Base-by-base conservation (phyloP, 352 stramenopile species). In the Globisporangium cylindrosporum region DNA sequence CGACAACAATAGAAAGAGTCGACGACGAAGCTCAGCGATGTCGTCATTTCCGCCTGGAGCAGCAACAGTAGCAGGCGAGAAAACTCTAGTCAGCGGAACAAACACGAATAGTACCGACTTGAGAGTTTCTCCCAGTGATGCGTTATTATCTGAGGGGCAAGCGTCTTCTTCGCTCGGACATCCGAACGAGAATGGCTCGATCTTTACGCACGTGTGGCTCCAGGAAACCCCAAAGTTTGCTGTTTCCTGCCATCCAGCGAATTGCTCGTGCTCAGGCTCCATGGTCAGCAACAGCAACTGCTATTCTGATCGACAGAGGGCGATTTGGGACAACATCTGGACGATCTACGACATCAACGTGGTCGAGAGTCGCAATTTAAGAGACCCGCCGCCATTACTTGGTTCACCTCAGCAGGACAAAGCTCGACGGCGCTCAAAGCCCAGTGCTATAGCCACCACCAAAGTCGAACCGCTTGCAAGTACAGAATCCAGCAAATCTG, bases 271-370 rank as follows among this genome's bases (percentile, higher is more conserved):
- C 46, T 48, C 8, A 10, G 12, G 12, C 38, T 18, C 10, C 3
- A 18, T 14, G 12, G 15, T 4, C 38, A 46, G 12, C 25, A 20
- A 41, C 22, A 41, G 22, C 9, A 41, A 20, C 48, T 58, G 38
- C 12, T 18, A 25, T 1, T 10, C 24, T 7, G 53, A 38, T 15
- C 60, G 24, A 7, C 5, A 12, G 22, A 53, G 20, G 20, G 15
- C 25, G 43, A 8, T 61, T 9, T 71, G 60, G 46, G 65, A 70
- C 53, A 68, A 66, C 25, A 71, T 56, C 20, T 74, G 69, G 69
- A 59, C 34, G n/a, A 68, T 74, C 25, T 67, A 62, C 32, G 69
- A 74, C 27, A 48, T 71, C 51, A 34, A 54, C 18, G 22, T 43
- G 4, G 25, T 58, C 3, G 56, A 62, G 9, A 53, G 14, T 22